phyloP scores from a whole-genome alignment of 1,284 basidiomycete species.

The Trichosporon sp. region DNA sequence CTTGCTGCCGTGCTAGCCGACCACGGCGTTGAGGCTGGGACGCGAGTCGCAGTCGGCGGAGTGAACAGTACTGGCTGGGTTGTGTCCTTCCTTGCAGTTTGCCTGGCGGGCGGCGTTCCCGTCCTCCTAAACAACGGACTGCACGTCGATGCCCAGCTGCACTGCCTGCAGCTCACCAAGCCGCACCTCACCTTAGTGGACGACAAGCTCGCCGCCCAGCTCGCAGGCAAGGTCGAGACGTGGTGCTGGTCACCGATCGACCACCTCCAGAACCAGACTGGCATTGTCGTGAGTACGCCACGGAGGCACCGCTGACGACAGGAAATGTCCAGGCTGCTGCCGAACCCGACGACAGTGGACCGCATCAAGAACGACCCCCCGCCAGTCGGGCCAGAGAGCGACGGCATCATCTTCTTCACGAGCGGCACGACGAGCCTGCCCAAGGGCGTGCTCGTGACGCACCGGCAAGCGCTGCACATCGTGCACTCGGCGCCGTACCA shows the following conservation, averaged over 20 bases:
- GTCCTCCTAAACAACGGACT: constrained; percentile 31
- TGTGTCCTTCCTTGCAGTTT: constrained; percentile 31
- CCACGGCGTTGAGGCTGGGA: constrained; percentile 28
- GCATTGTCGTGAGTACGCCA: neutral
- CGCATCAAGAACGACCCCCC: constrained; percentile 5
- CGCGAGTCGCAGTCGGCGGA: constrained; percentile 36
- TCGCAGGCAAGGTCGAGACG: constrained; percentile 14
- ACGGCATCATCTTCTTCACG: constrained; percentile 44
- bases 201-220: constrained; percentile 22
- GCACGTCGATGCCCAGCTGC: constrained; percentile 23
- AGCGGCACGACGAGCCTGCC: constrained; percentile 34
- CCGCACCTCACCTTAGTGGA: constrained; percentile 33
- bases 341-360: neutral
- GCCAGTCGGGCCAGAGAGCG: constrained; percentile 31
- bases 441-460: constrained; percentile 42
- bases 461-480: constrained; percentile 37
- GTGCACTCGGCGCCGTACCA: constrained; percentile 5
- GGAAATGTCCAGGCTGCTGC: neutral
- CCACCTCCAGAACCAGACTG: neutral
- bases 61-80: constrained; percentile 36
- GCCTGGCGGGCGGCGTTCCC: constrained; percentile 34
- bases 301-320: neutral
- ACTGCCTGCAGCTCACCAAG: constrained; percentile 27
- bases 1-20: constrained; percentile 32
- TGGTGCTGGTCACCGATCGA: constrained; percentile 1